Percentiles rank a stretch among this genome's conserved stretches.
Evolutionary conservation across 257 asterid species (phyloP).

Genomic region (Plantago ovata): DNA sequence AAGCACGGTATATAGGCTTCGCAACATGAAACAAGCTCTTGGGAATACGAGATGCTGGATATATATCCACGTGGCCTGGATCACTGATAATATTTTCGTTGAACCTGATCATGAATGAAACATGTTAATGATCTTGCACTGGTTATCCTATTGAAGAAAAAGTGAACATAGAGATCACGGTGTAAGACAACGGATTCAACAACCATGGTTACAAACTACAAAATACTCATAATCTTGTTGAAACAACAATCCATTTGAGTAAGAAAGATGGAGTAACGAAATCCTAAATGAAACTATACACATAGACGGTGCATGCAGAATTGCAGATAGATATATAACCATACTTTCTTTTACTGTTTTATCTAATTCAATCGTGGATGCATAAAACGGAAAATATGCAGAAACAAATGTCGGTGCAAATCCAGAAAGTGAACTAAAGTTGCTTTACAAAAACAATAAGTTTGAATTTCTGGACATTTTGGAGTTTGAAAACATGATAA

Average conservation of each 20-base stretch:
- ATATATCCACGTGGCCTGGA: slow-evolving; percentile 96
- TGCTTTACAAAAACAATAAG: not conserved
- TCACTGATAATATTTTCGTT: slow-evolving; percentile 76
- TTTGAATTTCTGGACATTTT: not conserved
- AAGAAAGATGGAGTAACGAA: not conserved
- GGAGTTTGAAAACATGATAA: not conserved
- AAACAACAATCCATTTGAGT: not conserved
- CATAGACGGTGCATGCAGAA: slow-evolving; percentile 1
- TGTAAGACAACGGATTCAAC: too few relatives aligned
- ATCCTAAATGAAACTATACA: not conserved
- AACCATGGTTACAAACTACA: too few relatives aligned
- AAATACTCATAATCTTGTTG: not conserved
- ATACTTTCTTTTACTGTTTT: too few relatives aligned
- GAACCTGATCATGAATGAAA: slow-evolving; percentile 61
- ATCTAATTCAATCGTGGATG: not conserved
- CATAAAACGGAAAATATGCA: not conserved
- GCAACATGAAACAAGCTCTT: slow-evolving; percentile 66
- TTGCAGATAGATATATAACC: too few relatives aligned
- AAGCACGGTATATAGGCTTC: slow-evolving; percentile 62
- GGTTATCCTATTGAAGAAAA: slow-evolving; percentile 11
- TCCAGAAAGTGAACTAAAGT: not conserved
- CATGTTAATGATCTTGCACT: slow-evolving; percentile 16
- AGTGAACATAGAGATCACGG: slow-evolving; percentile 1
- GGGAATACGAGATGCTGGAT: slow-evolving; percentile 83
- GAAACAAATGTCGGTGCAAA: not conserved